A percentile compares a stretch with the other conserved stretches of the same genome.
Evolutionary conservation across 345 rosid genomes (phyloP).

Genomic region (Gossypium anomalum): DNA sequence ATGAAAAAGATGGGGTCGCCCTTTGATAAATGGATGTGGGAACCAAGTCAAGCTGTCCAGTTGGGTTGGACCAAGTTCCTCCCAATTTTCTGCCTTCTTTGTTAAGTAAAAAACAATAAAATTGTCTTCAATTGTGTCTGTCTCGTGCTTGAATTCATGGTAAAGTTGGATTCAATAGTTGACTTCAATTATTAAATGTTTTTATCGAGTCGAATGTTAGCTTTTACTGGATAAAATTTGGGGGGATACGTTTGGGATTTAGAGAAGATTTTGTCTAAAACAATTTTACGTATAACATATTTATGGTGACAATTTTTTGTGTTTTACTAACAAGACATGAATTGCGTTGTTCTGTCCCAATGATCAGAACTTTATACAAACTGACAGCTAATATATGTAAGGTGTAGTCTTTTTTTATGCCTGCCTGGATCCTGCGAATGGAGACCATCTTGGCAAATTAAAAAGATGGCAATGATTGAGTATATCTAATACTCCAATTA

Average conservation of each 20-base stretch:
- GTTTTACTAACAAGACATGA: not conserved
- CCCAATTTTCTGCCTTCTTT: not conserved
- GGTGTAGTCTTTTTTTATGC: not conserved
- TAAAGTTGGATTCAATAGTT: not conserved
- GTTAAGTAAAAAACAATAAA: not conserved
- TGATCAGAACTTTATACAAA: not conserved
- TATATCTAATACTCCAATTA: not conserved
- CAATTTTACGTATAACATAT: not conserved
- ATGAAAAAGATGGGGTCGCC: too few species aligned
- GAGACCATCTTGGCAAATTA: not conserved
- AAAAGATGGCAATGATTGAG: not conserved
- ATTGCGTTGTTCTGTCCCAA: not conserved
- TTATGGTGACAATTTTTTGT: not conserved
- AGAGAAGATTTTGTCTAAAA: not conserved
- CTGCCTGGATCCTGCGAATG: not conserved
- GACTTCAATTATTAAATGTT: not conserved
- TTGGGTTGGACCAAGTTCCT: not conserved
- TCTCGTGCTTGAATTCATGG: not conserved
- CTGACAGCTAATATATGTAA: not conserved
- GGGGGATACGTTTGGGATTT: not conserved
- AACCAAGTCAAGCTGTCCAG: conserved; percentile 7
- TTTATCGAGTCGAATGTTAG: not conserved
- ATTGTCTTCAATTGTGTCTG: not conserved
- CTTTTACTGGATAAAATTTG: not conserved
- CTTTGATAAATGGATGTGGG: not conserved